Conservation (phyloP, 106 monocot genomes). For the Dactylorhiza incarnata region DNA sequence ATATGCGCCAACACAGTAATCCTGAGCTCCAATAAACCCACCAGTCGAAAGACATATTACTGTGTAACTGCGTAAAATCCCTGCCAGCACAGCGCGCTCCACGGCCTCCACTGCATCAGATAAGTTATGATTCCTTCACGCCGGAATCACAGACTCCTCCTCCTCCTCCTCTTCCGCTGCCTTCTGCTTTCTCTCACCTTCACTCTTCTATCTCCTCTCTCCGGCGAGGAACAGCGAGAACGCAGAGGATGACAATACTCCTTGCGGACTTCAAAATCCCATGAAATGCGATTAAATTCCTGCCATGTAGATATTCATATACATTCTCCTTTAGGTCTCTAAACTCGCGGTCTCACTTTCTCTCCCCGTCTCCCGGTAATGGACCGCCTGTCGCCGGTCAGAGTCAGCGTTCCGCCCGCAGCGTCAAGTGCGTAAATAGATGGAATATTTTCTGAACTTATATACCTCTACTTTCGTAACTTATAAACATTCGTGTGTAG, state of each 20-base stretch:
- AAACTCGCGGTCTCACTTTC: too few species aligned
- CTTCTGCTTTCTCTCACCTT: background rate
- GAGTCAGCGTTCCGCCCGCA: background rate
- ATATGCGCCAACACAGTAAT: background rate
- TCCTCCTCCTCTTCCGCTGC: background rate
- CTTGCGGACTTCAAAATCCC: slow-evolving; percentile 9
- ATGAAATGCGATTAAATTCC: slow-evolving; percentile 8
- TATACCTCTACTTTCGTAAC: too few species aligned
- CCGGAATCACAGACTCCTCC: background rate
- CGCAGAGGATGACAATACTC: background rate
- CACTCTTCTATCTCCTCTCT: background rate
- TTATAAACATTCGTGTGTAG: too few species aligned
- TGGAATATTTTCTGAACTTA: too few species aligned
- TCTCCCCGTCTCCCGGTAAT: background rate
- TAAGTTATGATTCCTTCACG: background rate
- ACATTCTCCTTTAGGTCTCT: background rate
- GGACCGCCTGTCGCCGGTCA: background rate
- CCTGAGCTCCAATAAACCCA: slow-evolving; percentile 5
- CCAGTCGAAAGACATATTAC: background rate
- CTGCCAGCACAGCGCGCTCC: background rate
- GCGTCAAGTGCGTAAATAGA: too few species aligned
- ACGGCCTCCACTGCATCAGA: background rate
- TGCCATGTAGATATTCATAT: background rate
- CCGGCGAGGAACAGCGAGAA: background rate
- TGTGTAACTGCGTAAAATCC: background rate